These are phyloP conservation scores for Lichtheimia ornata DNA, from an alignment of 371 early-diverging fungal genomes.

Conservation along the genomic window DNA sequence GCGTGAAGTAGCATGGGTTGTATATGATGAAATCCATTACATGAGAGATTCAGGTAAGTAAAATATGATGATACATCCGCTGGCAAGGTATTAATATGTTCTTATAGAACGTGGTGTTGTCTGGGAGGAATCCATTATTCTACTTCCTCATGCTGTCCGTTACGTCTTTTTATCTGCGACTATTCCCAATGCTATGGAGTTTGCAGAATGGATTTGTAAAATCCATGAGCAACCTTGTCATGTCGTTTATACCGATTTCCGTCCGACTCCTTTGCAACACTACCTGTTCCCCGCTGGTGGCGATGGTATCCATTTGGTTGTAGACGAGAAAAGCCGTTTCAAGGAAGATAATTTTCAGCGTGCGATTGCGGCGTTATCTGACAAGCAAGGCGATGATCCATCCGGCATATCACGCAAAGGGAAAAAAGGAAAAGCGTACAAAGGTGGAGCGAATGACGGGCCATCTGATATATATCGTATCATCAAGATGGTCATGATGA, in stretches of 20 bases:
- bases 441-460: slow-evolving; percentile 61
- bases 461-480: slow-evolving; percentile 91
- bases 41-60: slow-evolving; percentile 86
- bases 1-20: slow-evolving; percentile 99
- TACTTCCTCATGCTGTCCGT: slow-evolving; percentile 92
- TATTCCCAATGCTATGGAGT: slow-evolving; percentile 99
- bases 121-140: slow-evolving; percentile 99
- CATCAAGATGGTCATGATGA: slow-evolving; percentile 91
- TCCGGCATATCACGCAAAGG: slow-evolving; percentile 42
- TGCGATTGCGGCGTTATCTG: slow-evolving; percentile 76
- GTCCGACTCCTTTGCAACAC: slow-evolving; percentile 98
- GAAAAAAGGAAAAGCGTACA: slow-evolving; percentile 34
- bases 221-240: slow-evolving; percentile 98
- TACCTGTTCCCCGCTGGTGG: slow-evolving; percentile 94
- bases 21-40: slow-evolving; percentile 99
- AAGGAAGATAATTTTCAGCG: slow-evolving; percentile 94
- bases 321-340: slow-evolving; percentile 95
- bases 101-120: slow-evolving; percentile 95
- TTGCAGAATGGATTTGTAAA: slow-evolving; percentile 99
- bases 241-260: slow-evolving; percentile 99
- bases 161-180: slow-evolving; percentile 99
- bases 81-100: background rate
- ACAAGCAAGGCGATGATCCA: slow-evolving; percentile 62
- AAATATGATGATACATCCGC: background rate
- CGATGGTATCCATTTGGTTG: slow-evolving; percentile 93